Evolutionary conservation across 1,284 basidiomycete genomes (phyloP).

Genomic region (Bondarzewia mesenterica): DNA sequence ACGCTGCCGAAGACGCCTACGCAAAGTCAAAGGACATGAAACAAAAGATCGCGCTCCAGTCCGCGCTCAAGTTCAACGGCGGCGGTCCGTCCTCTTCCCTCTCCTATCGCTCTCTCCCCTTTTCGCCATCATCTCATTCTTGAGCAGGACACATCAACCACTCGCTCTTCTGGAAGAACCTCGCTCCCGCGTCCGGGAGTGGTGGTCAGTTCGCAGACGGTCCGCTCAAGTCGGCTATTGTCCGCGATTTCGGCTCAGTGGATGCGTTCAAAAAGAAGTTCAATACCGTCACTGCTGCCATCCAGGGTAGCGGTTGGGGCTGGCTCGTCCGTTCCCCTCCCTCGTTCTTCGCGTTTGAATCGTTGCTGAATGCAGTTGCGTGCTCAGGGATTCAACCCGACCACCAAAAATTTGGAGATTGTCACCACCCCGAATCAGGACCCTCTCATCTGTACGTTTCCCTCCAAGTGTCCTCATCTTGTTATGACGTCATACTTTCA

Average conservation of each 20-base stretch:
- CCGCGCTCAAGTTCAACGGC: conserved; percentile 66
- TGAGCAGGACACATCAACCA: conserved; percentile 78
- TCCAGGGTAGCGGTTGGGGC: conserved; percentile 98
- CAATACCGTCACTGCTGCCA: conserved; percentile 84
- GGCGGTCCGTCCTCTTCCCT: conserved; percentile 33
- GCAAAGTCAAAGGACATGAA: conserved; percentile 56
- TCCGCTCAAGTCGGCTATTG: conserved; percentile 63
- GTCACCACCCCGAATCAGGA: conserved; percentile 96
- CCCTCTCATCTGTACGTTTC: conserved; percentile 66
- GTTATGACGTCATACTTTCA: neutral
- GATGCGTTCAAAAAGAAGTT: conserved; percentile 78
- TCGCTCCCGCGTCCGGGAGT: conserved; percentile 48
- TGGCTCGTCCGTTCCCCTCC: conserved; percentile 65
- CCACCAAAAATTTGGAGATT: conserved; percentile 75
- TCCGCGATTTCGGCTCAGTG: conserved; percentile 58
- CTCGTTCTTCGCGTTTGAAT: conserved; percentile 4
- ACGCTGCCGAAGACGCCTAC: conserved; percentile 70
- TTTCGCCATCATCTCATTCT: neutral
- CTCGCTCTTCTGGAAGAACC: conserved; percentile 91
- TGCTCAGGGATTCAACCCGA: conserved; percentile 61
- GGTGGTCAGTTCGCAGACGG: conserved; percentile 62
- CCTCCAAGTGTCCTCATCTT: conserved; percentile 2
- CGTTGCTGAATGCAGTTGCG: conserved; percentile 2
- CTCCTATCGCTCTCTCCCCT: neutral
- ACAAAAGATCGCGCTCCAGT: conserved; percentile 73